Percentiles rank a stretch among this genome's conserved stretches.
Conservation (phyloP, 2,329 filamentous ascomycete genomes). For the Botrytis porri region DNA sequence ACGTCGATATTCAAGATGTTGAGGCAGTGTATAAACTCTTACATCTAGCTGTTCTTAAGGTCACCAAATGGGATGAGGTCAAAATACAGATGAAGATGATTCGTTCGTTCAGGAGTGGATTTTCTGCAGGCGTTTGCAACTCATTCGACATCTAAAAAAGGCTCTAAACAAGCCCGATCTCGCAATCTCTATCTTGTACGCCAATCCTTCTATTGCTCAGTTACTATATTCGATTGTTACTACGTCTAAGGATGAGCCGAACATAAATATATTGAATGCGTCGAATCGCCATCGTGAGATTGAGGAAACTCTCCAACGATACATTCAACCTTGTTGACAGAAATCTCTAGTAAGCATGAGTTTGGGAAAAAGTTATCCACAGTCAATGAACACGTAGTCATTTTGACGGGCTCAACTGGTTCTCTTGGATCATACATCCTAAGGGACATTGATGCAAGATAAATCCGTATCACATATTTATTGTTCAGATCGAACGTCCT, state of each 20-base stretch:
- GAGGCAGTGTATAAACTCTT: neutral
- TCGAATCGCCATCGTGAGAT: neutral
- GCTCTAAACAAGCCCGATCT: neutral
- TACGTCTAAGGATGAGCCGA: neutral
- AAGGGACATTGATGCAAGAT: slow-evolving; percentile 39
- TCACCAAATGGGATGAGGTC: neutral
- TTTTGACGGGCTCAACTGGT: slow-evolving; percentile 50
- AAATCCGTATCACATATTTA: slow-evolving; percentile 43
- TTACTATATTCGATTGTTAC: neutral
- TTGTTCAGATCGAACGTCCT: slow-evolving; percentile 45
- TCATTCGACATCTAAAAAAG: slow-evolving; percentile 6
- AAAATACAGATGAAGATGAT: slow-evolving; percentile 8
- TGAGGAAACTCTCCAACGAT: slow-evolving; percentile 7
- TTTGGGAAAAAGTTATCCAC: neutral
- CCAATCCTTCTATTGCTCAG: slow-evolving; percentile 5
- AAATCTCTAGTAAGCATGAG: neutral
- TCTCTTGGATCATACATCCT: slow-evolving; percentile 49
- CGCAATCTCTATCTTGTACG: neutral
- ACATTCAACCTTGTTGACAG: neutral
- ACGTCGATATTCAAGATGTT: neutral
- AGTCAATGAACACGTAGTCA: slow-evolving; percentile 28
- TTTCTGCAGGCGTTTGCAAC: slow-evolving; percentile 18
- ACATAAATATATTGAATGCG: neutral
- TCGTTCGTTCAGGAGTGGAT: slow-evolving; percentile 20
- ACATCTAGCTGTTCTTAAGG: neutral